Evolutionary conservation across 495 filamentous ascomycete genomes (phyloP), one percentile per base, ranked within the genome.

Genomic region (Aspergillus kassunensis): DNA sequence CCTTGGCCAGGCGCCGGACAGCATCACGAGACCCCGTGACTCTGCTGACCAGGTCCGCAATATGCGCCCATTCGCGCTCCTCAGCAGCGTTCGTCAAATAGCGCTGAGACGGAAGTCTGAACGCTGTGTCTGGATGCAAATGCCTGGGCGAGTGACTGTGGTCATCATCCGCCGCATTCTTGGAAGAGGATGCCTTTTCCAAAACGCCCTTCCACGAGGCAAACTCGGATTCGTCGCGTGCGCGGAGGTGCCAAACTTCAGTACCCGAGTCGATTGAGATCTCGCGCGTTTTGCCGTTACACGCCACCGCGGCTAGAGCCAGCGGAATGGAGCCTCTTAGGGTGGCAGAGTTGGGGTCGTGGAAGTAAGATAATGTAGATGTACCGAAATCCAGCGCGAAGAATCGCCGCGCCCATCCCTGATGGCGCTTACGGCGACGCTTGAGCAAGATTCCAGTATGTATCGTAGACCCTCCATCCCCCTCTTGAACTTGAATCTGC

Each of bases 261-360:
- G 92, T 91, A 0, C 93, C 93, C 0, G 95, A 97, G 61, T 98
- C 93, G 43, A 98, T 90, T 12, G 89, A 95, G 23, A 98, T 96
- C 71, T 97, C 91, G 43, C 90, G 80, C 36, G 86, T 80, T 60
- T 84, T 82, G 58, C 90, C 88, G 60, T 93, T 91, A 15, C 90
- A 90, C 2, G 89, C 87, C 24, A 97, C 86, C 2, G 89, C 93
- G 15, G 93, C 95, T 51, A 98, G 68, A 18, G 89, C 89, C 12
- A 98, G 78, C 4, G 93, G 93, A 49, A 97, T 95, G 19, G 95
- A 89, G 12, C 93, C 93, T 44, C 93, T 82, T 18, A 98, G 74
- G 1, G 90, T 88, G 11, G 90, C 88, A 8, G 91, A 96, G 60
- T 95, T 90, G 25, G 86, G 85, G 61, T 92, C 91, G 62, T 95